Conservation (phyloP, 2,329 filamentous ascomycete genomes). For the Fusarium chaquense region DNA sequence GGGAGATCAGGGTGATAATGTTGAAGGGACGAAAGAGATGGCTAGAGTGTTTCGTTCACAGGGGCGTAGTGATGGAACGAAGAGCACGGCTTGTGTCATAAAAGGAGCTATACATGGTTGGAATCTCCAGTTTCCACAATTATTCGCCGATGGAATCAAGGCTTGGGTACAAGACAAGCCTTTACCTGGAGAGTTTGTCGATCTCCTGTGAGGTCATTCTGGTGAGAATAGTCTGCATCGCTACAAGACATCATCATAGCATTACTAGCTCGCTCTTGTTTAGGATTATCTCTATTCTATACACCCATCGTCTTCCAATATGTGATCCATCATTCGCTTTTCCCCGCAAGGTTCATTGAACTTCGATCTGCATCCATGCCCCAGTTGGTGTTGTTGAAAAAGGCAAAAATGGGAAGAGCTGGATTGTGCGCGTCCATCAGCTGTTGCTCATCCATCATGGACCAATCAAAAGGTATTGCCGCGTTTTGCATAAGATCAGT, state of each 20-base stretch:
- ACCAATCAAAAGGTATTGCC: neutral
- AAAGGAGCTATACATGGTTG: conserved; percentile 50
- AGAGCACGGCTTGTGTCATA: neutral
- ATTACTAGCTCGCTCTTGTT: neutral
- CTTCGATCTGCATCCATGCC: fast-evolving
- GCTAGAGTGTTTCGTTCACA: neutral
- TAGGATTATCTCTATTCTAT: neutral
- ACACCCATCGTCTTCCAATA: too few relatives aligned
- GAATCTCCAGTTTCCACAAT: conserved; percentile 56
- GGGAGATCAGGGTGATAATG: conserved; percentile 52
- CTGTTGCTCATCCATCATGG: neutral
- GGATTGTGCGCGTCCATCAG: neutral
- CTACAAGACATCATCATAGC: neutral
- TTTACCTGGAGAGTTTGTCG: conserved; percentile 46
- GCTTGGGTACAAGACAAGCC: conserved; percentile 51
- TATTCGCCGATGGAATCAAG: conserved; percentile 54
- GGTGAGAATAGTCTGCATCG: neutral
- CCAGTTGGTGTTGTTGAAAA: conserved; percentile 4
- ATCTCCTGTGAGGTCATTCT: neutral
- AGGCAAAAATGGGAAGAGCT: conserved; percentile 14
- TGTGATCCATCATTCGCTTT: fast-evolving
- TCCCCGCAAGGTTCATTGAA: fast-evolving
- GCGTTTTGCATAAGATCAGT: neutral
- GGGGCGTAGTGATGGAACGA: neutral
- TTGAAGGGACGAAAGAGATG: conserved; percentile 42